Evolutionary conservation across 176 grass and related monocot genomes (phyloP).

Genomic region (Guadua angustifolia): DNA sequence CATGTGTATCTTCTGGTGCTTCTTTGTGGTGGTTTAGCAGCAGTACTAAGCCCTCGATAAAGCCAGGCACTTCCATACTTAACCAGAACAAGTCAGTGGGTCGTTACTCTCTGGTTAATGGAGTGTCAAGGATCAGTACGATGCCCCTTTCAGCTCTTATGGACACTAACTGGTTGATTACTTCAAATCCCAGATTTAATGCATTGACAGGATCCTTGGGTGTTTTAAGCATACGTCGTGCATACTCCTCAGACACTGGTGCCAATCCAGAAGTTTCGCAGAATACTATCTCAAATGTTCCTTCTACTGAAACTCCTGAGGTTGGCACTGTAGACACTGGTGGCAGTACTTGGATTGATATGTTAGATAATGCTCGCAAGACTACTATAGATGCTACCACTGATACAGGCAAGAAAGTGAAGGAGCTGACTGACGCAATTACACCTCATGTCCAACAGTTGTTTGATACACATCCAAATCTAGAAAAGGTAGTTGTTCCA

Average conservation of each 20-base stretch:
- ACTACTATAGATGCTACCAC: slow-evolving; percentile 59
- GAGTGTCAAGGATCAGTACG: slow-evolving; percentile 32
- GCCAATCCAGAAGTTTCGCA: slow-evolving; percentile 46
- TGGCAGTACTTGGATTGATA: slow-evolving; percentile 58
- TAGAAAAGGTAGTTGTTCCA: slow-evolving; percentile 82
- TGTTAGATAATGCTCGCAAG: slow-evolving; percentile 60
- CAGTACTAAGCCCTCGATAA: slow-evolving; percentile 36
- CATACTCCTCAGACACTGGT: slow-evolving; percentile 62
- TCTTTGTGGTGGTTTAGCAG: slow-evolving; percentile 38
- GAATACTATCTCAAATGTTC: slow-evolving; percentile 44
- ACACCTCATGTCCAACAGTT: slow-evolving; percentile 69
- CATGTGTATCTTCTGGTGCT: slow-evolving; percentile 33
- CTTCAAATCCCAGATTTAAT: slow-evolving; percentile 37
- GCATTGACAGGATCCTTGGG: slow-evolving; percentile 37
- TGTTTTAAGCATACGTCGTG: slow-evolving; percentile 32
- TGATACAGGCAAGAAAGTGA: slow-evolving; percentile 62
- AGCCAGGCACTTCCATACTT: slow-evolving; percentile 15
- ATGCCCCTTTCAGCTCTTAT: slow-evolving; percentile 31
- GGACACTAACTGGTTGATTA: slow-evolving; percentile 40
- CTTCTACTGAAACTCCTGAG: slow-evolving; percentile 47
- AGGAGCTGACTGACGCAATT: slow-evolving; percentile 65
- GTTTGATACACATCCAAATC: slow-evolving; percentile 74
- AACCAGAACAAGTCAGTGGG: slow-evolving; percentile 34
- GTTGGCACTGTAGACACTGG: slow-evolving; percentile 35
- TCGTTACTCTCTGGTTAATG: slow-evolving; percentile 24